Percentiles rank a stretch among this genome's conserved stretches.
Evolutionary conservation across 208 protist genomes (phyloP).

Genomic region (Leptomonas pyrrhocoris): DNA sequence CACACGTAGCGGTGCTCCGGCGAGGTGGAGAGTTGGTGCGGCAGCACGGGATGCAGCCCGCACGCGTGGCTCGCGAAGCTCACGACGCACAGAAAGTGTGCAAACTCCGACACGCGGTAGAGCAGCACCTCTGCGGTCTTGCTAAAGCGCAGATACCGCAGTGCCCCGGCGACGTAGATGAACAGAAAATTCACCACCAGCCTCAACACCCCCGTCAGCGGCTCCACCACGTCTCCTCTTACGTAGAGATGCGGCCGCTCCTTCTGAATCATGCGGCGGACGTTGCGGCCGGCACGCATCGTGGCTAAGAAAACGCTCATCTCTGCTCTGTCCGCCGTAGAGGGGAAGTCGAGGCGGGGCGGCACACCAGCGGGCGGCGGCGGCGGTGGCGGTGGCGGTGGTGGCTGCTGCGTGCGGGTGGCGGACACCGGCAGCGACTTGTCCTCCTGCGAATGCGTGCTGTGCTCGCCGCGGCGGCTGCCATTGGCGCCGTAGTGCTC

Average conservation of each 20-base stretch:
- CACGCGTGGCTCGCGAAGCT: constrained; percentile 56
- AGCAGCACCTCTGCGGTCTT: constrained; percentile 40
- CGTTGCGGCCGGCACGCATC: constrained; percentile 44
- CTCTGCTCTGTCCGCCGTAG: constrained; percentile 58
- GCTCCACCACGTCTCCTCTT: constrained; percentile 16
- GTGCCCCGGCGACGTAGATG: constrained; percentile 28
- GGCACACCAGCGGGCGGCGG: constrained; percentile 37
- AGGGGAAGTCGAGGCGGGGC: constrained; percentile 80
- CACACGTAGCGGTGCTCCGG: constrained; percentile 49
- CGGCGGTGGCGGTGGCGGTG: neutral
- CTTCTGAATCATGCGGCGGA: constrained; percentile 48
- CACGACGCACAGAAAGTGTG: constrained; percentile 66
- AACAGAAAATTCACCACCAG: constrained; percentile 23
- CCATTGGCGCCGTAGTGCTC: constrained; percentile 13
- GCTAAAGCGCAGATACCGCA: constrained; percentile 43
- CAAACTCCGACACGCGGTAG: constrained; percentile 51
- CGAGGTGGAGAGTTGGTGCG: constrained; percentile 44
- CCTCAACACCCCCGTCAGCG: constrained; percentile 21
- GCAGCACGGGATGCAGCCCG: constrained; percentile 78
- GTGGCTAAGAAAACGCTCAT: constrained; percentile 60
- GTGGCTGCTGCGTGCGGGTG: neutral
- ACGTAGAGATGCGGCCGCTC: constrained; percentile 4
- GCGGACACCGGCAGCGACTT: constrained; percentile 8
- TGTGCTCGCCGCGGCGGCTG: neutral
- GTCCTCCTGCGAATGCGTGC: constrained; percentile 1